Evolutionary conservation across 805 yeast genomes (phyloP).

Genomic region (Nakazawaea wyomingensis): DNA sequence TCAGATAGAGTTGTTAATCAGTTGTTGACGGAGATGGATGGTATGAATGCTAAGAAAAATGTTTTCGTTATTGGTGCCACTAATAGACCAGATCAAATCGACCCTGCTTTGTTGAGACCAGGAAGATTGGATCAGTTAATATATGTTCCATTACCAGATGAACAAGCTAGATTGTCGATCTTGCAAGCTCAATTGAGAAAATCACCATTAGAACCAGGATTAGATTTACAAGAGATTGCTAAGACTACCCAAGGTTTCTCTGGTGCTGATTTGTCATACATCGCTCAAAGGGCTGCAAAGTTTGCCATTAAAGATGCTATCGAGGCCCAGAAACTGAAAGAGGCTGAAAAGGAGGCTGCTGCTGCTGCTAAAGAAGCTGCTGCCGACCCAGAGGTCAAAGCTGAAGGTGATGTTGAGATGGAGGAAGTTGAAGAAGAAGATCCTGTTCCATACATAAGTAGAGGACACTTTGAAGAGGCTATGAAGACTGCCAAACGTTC

Average conservation of each 20-base stretch:
- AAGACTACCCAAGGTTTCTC: constrained; percentile 95
- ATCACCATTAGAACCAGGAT: constrained; percentile 97
- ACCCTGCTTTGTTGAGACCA: constrained; percentile 97
- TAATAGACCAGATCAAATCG: constrained; percentile 98
- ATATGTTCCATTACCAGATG: constrained; percentile 98
- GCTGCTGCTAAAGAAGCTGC: constrained; percentile 2
- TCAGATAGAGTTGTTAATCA: constrained; percentile 95
- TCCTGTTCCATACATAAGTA: constrained; percentile 93
- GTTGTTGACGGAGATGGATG: constrained; percentile 97
- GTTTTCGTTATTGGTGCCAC: constrained; percentile 99
- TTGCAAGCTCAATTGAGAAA: constrained; percentile 95
- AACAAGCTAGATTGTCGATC: constrained; percentile 87
- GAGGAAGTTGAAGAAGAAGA: constrained; percentile 74
- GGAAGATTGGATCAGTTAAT: constrained; percentile 98
- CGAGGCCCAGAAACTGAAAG: constrained; percentile 63
- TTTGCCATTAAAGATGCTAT: constrained; percentile 97
- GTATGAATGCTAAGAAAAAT: constrained; percentile 99
- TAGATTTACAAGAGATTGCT: constrained; percentile 83
- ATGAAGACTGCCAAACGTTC: constrained; percentile 99
- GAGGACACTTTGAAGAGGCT: constrained; percentile 95
- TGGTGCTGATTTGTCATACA: constrained; percentile 97
- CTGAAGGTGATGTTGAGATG: constrained; percentile 32
- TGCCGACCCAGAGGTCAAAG: constrained; percentile 20
- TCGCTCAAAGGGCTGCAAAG: constrained; percentile 98
- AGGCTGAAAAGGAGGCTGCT: constrained; percentile 40